Evolutionary conservation across 768 basidiomycete genomes (phyloP).

Genomic region (Chiua virens): DNA sequence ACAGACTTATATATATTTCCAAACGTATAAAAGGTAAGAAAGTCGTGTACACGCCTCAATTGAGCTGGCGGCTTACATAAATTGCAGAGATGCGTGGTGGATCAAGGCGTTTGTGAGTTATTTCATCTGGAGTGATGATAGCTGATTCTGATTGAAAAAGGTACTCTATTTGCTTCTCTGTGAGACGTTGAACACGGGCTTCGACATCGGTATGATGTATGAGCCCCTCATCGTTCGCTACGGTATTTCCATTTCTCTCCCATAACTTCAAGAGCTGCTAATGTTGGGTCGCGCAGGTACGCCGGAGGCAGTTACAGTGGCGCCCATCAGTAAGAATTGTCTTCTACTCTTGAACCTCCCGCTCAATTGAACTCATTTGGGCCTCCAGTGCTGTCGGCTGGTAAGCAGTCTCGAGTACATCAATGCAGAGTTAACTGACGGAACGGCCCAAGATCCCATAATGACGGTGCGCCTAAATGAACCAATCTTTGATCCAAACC

Average conservation of each 20-base stretch:
- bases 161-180: conserved; percentile 42
- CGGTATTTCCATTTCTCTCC: conserved; percentile 26
- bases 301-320: neutral
- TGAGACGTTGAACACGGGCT: conserved; percentile 49
- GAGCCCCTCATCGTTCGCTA: conserved; percentile 47
- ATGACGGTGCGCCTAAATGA: conserved; percentile 36
- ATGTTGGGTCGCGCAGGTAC: conserved; percentile 28
- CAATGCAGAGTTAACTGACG: neutral
- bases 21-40: conserved; percentile 39
- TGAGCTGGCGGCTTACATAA: neutral
- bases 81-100: conserved; percentile 42
- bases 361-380: conserved; percentile 14
- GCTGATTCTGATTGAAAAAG: conserved; percentile 20
- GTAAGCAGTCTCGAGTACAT: conserved; percentile 4
- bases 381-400: conserved; percentile 10
- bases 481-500: neutral
- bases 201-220: conserved; percentile 47
- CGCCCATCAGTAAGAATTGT: conserved; percentile 1
- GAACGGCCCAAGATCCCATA: conserved; percentile 37
- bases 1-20: conserved; percentile 49
- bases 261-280: too few relatives aligned
- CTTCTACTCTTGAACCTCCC: neutral
- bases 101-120: conserved; percentile 45
- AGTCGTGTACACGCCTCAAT: neutral
- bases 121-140: neutral